A percentile compares a stretch with the other conserved stretches of the same genome.
These are phyloP conservation scores for Cicer chorassanicum DNA, from an alignment of 306 rosid species.

Conservation along the genomic window DNA sequence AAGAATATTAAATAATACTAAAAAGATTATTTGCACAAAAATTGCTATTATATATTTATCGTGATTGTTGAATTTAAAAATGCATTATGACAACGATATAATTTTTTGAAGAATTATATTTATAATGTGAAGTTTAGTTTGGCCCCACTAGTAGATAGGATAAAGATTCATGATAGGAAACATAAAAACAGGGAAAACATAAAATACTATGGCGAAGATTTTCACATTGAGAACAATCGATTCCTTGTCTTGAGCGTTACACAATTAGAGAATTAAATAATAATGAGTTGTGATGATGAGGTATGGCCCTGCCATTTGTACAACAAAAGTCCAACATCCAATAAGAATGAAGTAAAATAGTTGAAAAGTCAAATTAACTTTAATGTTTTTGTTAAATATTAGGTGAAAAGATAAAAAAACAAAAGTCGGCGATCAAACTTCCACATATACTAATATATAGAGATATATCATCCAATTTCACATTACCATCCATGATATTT, in stretches of 20 bases:
- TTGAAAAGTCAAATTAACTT: slow-evolving; percentile 44
- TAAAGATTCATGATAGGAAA: slow-evolving; percentile 39
- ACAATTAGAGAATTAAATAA: slow-evolving; percentile 24
- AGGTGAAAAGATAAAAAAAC: slow-evolving; percentile 56
- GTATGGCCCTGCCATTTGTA: slow-evolving; percentile 41
- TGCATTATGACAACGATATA: too few relatives aligned
- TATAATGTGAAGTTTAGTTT: background rate
- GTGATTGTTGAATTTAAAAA: too few relatives aligned
- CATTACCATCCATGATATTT: background rate
- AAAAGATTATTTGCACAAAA: too few relatives aligned
- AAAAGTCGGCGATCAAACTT: slow-evolving; percentile 61
- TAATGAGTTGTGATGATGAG: slow-evolving; percentile 28
- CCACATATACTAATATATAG: background rate
- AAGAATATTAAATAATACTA: too few relatives aligned
- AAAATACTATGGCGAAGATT: slow-evolving; percentile 21
- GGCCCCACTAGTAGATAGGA: slow-evolving; percentile 38
- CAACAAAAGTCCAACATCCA: slow-evolving; percentile 41
- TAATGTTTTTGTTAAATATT: slow-evolving; percentile 51
- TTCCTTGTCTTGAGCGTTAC: slow-evolving; percentile 47
- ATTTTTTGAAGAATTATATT: background rate
- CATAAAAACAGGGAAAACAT: slow-evolving; percentile 36
- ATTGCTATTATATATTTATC: too few relatives aligned
- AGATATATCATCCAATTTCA: too few relatives aligned
- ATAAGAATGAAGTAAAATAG: slow-evolving; percentile 27
- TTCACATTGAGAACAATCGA: slow-evolving; percentile 33